These are phyloP conservation scores for Prosopis cineraria DNA, from an alignment of 306 rosid species.

Conservation along the genomic window DNA sequence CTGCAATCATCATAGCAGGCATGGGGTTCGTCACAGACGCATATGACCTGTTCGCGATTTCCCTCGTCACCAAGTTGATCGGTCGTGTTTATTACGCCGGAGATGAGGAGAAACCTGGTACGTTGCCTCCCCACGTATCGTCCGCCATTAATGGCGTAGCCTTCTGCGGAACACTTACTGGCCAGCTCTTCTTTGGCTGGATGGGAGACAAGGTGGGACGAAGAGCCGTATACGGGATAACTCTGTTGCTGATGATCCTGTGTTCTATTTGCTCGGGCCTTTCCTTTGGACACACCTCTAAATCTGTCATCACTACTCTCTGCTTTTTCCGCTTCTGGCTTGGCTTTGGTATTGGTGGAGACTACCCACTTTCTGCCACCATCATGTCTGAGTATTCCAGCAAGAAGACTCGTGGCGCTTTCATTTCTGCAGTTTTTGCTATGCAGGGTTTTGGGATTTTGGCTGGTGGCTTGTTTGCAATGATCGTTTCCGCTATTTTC, in stretches of 20 bases:
- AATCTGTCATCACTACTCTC: not conserved
- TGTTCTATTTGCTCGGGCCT: not conserved
- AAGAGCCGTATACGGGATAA: not conserved
- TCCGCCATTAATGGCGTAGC: not conserved
- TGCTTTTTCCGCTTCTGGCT: not conserved
- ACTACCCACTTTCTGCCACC: not conserved
- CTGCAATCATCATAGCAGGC: not conserved
- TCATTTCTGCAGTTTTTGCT: not conserved
- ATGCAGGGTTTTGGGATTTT: not conserved
- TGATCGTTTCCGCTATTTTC: not conserved
- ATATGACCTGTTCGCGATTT: not conserved
- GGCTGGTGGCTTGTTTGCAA: not conserved
- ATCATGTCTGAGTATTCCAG: not conserved
- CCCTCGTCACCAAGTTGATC: not conserved
- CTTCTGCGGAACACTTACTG: not conserved
- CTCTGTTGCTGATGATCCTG: not conserved
- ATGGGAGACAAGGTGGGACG: not conserved
- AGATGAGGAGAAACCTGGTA: too few species aligned
- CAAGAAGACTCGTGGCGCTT: not conserved
- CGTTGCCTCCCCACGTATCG: not conserved
- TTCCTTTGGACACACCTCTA: not conserved
- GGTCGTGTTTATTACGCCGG: not conserved
- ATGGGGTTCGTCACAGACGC: not conserved
- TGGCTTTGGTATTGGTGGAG: not conserved
- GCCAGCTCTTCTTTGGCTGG: constrained; percentile 5